Conservation (phyloP, 23 red algal species). For the Chondrus crispus region DNA sequence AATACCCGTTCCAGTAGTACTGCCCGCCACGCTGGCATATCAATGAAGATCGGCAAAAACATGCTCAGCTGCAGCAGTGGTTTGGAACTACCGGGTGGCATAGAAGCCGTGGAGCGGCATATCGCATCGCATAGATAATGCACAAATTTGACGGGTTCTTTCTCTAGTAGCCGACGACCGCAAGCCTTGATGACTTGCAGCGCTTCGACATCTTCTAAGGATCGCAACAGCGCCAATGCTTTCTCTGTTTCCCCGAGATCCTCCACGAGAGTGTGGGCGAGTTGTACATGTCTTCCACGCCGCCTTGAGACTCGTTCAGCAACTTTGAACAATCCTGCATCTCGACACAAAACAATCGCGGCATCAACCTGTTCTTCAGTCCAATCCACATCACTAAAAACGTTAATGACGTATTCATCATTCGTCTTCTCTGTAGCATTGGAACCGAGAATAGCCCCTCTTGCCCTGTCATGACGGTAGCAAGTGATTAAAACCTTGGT, state of each 20-base stretch:
- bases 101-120: not conserved
- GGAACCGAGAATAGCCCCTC: conserved; percentile 41
- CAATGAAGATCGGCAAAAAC: conserved; percentile 56
- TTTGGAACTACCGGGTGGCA: conserved; percentile 9
- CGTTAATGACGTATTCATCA: conserved; percentile 64
- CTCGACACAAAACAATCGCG: conserved; percentile 48
- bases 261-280: conserved; percentile 57
- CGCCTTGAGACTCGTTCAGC: conserved; percentile 56
- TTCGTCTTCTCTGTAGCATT: conserved; percentile 56
- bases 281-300: conserved; percentile 35
- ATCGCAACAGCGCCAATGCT: conserved; percentile 41
- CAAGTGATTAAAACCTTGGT: conserved; percentile 84
- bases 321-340: conserved; percentile 55
- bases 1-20: conserved; percentile 42
- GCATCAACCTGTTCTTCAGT: conserved; percentile 66
- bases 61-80: conserved; percentile 14
- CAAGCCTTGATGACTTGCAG: conserved; percentile 47
- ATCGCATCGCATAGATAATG: conserved; percentile 48
- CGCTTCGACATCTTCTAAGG: conserved; percentile 41
- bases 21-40: conserved; percentile 48
- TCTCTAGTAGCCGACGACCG: conserved; percentile 40
- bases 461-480: conserved; percentile 76
- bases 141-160: conserved; percentile 35
- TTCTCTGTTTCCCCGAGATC: conserved; percentile 40
- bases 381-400: conserved; percentile 68